Evolutionary conservation across 2,329 filamentous ascomycete species (phyloP), one percentile per base, ranked within the genome.

Genomic region (Penicillium italicum): DNA sequence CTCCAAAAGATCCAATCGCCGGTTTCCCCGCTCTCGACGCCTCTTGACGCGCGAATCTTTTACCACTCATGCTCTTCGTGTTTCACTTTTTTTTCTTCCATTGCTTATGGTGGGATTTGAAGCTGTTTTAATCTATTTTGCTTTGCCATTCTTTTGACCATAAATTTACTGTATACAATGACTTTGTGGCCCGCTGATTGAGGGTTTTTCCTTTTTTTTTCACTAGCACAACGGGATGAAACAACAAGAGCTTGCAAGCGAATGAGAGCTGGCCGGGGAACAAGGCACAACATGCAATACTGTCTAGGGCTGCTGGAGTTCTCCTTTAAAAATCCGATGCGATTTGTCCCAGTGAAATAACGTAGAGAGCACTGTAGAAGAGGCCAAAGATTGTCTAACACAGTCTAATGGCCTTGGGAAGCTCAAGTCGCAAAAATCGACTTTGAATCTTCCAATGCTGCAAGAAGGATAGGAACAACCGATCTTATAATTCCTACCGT

Each of bases 1-100:
- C 62, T 65, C 62, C 61, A 63, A 65, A 62, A 65, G 62, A 66
- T 64, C 66, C 61, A 61, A 65, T 66, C 65, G 63, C 64, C 63
- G 66, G 62, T 62, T 67, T 66, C 63, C 62, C 61, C 71, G 66
- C 69, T 71, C 61, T 64, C 59, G 58, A 64, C 57, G 59, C 55
- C 59, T 61, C 47, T 59, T 55, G 49, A 64, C 58, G 65, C 62
- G 56, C 53, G 53, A 65, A 46, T 56, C 50, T 62, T 52, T 49
- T 30, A 36, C 47, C 37, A 50, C 37, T 30, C 40, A 45, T 36
- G 24, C 26, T 20, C 16, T 48, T 51, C 42, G 49, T 56, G 49
- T 50, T 46, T 55, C 34, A 34, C 36, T 14, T 40, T 10, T 18
- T 49, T 24, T 42, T 10, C 28, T 22, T 30, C 20, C 26, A 40